These are phyloP conservation scores for Elasticomyces elasticus DNA, from an alignment of 495 filamentous ascomycete genomes.

Conservation along the genomic window DNA sequence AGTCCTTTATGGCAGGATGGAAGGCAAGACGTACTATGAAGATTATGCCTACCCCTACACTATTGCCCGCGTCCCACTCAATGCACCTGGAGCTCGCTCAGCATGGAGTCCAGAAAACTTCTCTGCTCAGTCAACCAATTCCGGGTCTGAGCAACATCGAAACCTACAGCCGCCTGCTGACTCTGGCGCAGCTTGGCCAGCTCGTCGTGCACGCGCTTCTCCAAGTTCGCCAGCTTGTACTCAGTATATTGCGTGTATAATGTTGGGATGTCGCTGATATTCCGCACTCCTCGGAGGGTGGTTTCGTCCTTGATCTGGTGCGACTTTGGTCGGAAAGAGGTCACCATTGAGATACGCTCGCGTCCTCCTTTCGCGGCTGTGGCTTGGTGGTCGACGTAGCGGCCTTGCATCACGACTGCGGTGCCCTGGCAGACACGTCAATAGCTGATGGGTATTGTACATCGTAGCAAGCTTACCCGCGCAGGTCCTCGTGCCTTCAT, in stretches of 20 bases:
- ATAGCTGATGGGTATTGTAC: not conserved
- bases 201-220: not conserved
- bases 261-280: constrained; percentile 14
- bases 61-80: too few relatives aligned
- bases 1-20: too few relatives aligned
- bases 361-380: constrained; percentile 12
- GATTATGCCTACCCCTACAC: not conserved
- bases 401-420: constrained; percentile 24
- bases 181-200: not conserved
- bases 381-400: constrained; percentile 21
- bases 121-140: constrained; percentile 1
- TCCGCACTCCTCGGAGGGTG: constrained; percentile 12
- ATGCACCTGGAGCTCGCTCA: not conserved
- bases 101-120: not conserved
- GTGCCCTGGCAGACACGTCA: constrained; percentile 9
- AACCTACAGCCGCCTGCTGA: not conserved
- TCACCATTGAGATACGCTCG: constrained; percentile 26
- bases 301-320: constrained; percentile 14
- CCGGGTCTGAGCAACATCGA: not conserved
- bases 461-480: not conserved
- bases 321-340: constrained; percentile 22
- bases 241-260: constrained; percentile 3
- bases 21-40: too few relatives aligned
- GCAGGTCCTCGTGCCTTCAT: constrained; percentile 19
- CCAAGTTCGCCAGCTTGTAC: constrained; percentile 11